Evolutionary conservation across 441 rosid species (phyloP), one percentile per base, ranked within the genome.

Genomic region (Gossypium gossypioides): DNA sequence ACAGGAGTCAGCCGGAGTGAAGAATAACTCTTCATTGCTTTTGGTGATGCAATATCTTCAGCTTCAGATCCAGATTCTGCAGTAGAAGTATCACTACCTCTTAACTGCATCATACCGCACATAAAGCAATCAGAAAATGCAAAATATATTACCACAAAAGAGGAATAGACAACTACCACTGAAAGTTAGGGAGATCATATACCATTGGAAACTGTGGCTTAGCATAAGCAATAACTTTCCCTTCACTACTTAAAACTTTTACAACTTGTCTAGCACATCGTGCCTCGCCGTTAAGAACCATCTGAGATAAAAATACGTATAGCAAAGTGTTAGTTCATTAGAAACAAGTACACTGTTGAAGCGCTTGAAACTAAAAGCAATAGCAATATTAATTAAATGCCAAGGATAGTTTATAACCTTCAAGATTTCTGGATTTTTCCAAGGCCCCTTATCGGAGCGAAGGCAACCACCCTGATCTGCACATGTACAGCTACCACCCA

Each of bases 41-140:
- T 92, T 8, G 99, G 99, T 27, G 99, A 92, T 18, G 93, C 81
- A 27, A 91, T 86, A 68, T 95, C 98, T 84, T 95, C 99, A 16
- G 97, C 97, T 79, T 95, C 99, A 64, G 99, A 95, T 72, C 99
- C 98, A 16, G 99, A 95, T 81, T 95, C 99, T 6, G 98, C 97
- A 19, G 99, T 92, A 55, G 99, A 95, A 61, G 99, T 89, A 83
- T 92, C 98, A 77, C 99, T 92, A 27, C 99, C 96, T 78, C 81
- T 92, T 29, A 95, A 76, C 95, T 88, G 85, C 71, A 68, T 60
- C 81, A 76, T 16, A 48, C 74, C 34, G 32, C 50, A 65, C 24
- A 13, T 50, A 18, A 16, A 57, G 24, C 27, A 12, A 58, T 19
- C 77, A 62, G 57, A 71, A 12, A 48, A 22, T 6, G 40, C 52